Base-by-base conservation (phyloP, 768 basidiomycete species). In the Pisolithus orientalis region DNA sequence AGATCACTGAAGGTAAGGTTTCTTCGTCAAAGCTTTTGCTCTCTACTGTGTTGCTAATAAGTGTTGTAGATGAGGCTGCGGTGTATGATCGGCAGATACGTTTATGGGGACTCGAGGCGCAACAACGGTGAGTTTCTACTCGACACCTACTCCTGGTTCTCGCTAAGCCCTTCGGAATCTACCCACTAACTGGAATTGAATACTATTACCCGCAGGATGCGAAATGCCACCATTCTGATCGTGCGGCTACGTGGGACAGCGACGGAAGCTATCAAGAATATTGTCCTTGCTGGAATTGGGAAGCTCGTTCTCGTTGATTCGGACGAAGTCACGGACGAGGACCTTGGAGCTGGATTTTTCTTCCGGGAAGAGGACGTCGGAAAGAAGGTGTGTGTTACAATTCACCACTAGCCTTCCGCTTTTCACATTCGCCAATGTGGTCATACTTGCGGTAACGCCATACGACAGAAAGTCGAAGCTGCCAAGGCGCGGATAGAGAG, bases 21-120 rank as follows among this genome's bases (percentile, higher is more conserved):
- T 17, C 24, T 47, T 32, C 17, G 17, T n/a, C 50, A 6, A 8
- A 38, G n/a, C 24, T 5, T 53, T 52, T 11, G 51, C 34, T 16
- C 5, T 29, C 52, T 50, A 31, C 37, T 28, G 42, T 32, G 25
- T 46, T 44, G 31, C 28, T 29, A 24, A 8, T 13, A 24, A 34
- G 16, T 44, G 31, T 38, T 31, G 40, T 14, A 81, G 79, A 81
- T 61, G 79, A 85, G 59, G 84, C 82, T n/a, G 90, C 88, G 13
- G 78, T 96, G 25, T 96, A 98, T 68, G 96, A 98, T 68, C 84
- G 95, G 27, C 94, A 98, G 69, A 96, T 98, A 74, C 83, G 95
- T 29, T 72, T 97, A 59, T 99, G 96, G 96, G 96, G 96, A 43
- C 81, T 97, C 39, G 96, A 97, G 67, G 96, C 96, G 34, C 96